These are phyloP conservation scores for Colletotrichum gloeosporioides DNA, from an alignment of 2,329 filamentous ascomycete species.

Conservation along the genomic window DNA sequence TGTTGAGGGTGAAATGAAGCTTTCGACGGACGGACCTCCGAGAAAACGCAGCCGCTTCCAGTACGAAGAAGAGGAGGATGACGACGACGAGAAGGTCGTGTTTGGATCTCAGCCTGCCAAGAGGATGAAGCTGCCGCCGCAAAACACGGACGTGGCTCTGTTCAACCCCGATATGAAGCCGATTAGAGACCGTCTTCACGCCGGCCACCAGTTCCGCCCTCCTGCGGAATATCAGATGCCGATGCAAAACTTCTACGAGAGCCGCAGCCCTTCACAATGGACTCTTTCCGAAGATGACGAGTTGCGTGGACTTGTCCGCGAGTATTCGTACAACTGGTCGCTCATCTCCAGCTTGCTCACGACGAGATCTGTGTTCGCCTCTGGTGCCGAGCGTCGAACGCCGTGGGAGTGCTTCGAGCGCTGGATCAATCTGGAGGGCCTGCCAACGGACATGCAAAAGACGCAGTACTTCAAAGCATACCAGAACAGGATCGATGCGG, in stretches of 20 bases:
- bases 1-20: conserved; percentile 78
- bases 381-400: conserved; percentile 86
- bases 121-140: conserved; percentile 61
- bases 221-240: conserved; percentile 94
- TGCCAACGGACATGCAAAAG: conserved; percentile 92
- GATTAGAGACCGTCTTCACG: conserved; percentile 88
- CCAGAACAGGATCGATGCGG: conserved; percentile 64
- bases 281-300: conserved; percentile 89
- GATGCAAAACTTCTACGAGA: conserved; percentile 87
- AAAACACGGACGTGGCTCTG: conserved; percentile 79
- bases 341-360: conserved; percentile 84
- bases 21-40: conserved; percentile 69
- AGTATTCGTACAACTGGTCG: conserved; percentile 98
- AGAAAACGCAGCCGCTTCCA: conserved; percentile 83
- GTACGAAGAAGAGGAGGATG: conserved; percentile 76
- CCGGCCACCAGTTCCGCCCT: conserved; percentile 90
- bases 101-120: conserved; percentile 35
- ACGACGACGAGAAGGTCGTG: conserved; percentile 50
- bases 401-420: conserved; percentile 99
- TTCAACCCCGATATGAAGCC: conserved; percentile 90
- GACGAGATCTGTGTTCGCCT: conserved; percentile 77
- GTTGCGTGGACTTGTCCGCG: conserved; percentile 81
- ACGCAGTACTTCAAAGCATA: conserved; percentile 90
- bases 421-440: conserved; percentile 90
- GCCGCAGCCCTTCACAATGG: conserved; percentile 88